Conservation (phyloP, 1,284 basidiomycete species). For the Pyrrhoderma lamaoense region DNA sequence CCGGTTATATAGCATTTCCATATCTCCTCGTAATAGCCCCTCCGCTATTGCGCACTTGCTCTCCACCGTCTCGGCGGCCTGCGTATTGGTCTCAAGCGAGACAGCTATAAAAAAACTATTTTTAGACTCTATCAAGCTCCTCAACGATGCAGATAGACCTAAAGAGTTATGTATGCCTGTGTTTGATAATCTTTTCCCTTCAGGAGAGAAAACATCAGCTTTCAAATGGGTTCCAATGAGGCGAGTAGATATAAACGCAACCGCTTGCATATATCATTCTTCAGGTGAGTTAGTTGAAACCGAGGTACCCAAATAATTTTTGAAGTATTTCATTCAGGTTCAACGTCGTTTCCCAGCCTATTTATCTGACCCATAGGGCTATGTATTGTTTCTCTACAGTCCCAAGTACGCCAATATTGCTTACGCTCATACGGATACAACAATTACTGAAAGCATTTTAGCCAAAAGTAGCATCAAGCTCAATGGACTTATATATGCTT, state of each 20-base stretch:
- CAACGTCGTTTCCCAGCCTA: constrained; percentile 17
- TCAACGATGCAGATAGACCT: constrained; percentile 19
- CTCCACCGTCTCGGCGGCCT: constrained; percentile 4
- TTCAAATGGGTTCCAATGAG: no score
- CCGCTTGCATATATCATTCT: constrained; percentile 17
- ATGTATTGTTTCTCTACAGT: constrained; percentile 3
- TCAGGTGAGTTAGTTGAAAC: constrained; percentile 11
- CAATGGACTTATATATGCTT: constrained; percentile 4
- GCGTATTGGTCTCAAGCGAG: constrained; percentile 6
- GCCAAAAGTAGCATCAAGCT: constrained; percentile 10
- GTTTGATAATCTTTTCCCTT: constrained; percentile 15
- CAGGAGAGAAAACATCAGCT: no score
- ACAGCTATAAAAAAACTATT: constrained; percentile 2
- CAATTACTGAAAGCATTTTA: not conserved
- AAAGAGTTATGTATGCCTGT: constrained; percentile 24
- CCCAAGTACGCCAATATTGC: constrained; percentile 3
- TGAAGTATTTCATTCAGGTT: constrained; percentile 9
- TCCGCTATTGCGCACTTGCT: constrained; percentile 16
- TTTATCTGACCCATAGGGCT: constrained; percentile 9
- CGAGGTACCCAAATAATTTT: not conserved
- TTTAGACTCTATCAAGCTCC: not conserved
- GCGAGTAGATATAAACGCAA: no score
- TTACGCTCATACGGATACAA: not conserved
- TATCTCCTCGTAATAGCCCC: constrained; percentile 17
- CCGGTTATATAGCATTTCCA: constrained; percentile 17